Evolutionary conservation across 2,329 filamentous ascomycete genomes (phyloP), one percentile per base, ranked within the genome.

Genomic region (Fusarium sp.): DNA sequence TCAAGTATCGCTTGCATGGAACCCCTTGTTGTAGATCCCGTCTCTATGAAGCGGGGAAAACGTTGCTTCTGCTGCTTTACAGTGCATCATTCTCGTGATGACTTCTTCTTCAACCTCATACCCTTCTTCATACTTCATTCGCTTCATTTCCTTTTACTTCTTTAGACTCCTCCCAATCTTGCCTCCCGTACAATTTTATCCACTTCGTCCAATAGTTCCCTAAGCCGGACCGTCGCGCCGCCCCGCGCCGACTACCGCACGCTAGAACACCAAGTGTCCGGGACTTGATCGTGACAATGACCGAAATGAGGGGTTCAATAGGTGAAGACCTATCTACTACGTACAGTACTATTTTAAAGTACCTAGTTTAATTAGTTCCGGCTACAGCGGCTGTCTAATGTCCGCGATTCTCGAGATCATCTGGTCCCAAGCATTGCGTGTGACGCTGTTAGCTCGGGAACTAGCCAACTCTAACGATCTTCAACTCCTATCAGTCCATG

Each of bases 401-500:
- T n/a, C 38, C 39, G 13, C n/a, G 19, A 26, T 33, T 26, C 3
- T 14, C n/a, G 24, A 42, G 8, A 56, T 63, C 38, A 57, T 44
- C 52, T 56, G 43, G 19, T 31, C 22, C 14, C 22, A 11, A 4
- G 6, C 22, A 19, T 22, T 26, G 46, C 46, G 13, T 59, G 40
- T 65, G 52, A 65, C 31, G 10, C 24, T 10, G 7, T 21, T 52
- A 65, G 52, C 11, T 34, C 4, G 8, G 10, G 21, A 47, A 31
- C 62, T 65, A 65, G n/a, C 24, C 38, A 65, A 60, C 53, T 59
- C 46, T 65, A 65, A 34, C 38, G 11, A 11, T 8, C 9, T 33
- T 26, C 38, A 38, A 42, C 56, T 45, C 19, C 34, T 51, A n/a
- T 36, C 17, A 39, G 22, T 9, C 14, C 15, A 15, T 26, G 40